Conservation (phyloP, 192 early-diverging fungal species). For the Coemansia sp. region DNA sequence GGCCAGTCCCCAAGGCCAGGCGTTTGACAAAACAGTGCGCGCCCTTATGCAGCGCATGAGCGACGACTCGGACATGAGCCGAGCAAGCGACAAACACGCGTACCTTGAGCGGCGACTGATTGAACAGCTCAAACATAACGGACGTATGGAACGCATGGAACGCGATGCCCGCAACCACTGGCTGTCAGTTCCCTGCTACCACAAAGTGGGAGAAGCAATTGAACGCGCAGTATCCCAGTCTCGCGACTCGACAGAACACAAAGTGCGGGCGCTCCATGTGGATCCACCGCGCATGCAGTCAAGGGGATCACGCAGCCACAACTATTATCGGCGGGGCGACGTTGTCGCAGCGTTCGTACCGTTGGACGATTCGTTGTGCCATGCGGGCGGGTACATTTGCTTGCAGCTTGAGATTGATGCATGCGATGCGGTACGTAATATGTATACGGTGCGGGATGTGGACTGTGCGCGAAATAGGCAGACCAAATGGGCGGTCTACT, state of each 20-base stretch:
- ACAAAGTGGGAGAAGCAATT: neutral
- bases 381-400: slow-evolving; percentile 20
- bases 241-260: neutral
- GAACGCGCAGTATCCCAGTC: slow-evolving; percentile 9
- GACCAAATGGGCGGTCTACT: slow-evolving; percentile 36
- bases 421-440: slow-evolving; percentile 32
- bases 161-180: slow-evolving; percentile 40
- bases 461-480: slow-evolving; percentile 12
- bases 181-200: slow-evolving; percentile 15
- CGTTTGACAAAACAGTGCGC: slow-evolving; percentile 16
- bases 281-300: slow-evolving; percentile 28
- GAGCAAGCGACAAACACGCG: slow-evolving; percentile 7
- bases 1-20: slow-evolving; percentile 19
- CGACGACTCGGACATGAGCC: slow-evolving; percentile 5
- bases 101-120: slow-evolving; percentile 18
- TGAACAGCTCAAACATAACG: slow-evolving; percentile 17
- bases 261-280: slow-evolving; percentile 19
- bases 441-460: slow-evolving; percentile 41
- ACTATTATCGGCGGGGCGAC: slow-evolving; percentile 45
- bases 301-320: slow-evolving; percentile 16
- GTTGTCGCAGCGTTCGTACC: slow-evolving; percentile 40
- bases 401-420: slow-evolving; percentile 24
- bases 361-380: slow-evolving; percentile 11
- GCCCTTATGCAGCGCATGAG: slow-evolving; percentile 15
- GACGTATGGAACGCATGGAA: slow-evolving; percentile 30